Evolutionary conservation across 768 basidiomycete genomes (phyloP), one percentile per base, ranked within the genome.

Genomic region (Strobilomyces echinocephalus): DNA sequence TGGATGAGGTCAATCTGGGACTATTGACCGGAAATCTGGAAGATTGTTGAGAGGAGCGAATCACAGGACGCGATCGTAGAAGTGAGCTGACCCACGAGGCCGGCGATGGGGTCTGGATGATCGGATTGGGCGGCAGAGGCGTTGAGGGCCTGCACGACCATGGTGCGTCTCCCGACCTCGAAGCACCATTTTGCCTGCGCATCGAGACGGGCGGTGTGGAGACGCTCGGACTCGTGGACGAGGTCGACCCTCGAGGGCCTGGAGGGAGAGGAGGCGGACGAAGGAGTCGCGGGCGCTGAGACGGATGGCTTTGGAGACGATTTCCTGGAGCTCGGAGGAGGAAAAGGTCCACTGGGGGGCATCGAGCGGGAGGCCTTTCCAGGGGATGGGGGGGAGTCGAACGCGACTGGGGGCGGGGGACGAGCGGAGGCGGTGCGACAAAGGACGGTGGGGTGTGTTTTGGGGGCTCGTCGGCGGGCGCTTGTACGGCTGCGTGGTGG

Each of bases 251-350:
- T 88, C 86, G 52, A 88, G 73, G 15, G 79, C 78, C 14, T 85
- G 79, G 14, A 80, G 58, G 12, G 86, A 79, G 20, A 91, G 75
- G 10, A 91, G 73, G 4, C 87, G 85, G 46, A 90, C 80, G 60
- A 83, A 87, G 3, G 84, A 83, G 54, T 86, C 84, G 55, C 77
- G 75, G 0, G 85, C 82, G 10, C 85, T 86, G 18, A 79, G 72
- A 14, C 85, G 80, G 58, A 91, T 87, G 5, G 86, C 85, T 8
- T 79, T 76, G 30, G 87, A 84, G 18, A 88, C 88, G 54, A 88
- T 79, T 21, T 79, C 74, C 62, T 89, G 88, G 30, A 90, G 77
- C 56, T 79, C 69, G 14, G 66, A 30, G 1, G 76, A 88, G 71
- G 62, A 72, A 57, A 63, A 79, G 65, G 65, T 81, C 80, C 70